Base-by-base conservation (phyloP, 345 rosid genomes). In the Lepidium didymum region DNA sequence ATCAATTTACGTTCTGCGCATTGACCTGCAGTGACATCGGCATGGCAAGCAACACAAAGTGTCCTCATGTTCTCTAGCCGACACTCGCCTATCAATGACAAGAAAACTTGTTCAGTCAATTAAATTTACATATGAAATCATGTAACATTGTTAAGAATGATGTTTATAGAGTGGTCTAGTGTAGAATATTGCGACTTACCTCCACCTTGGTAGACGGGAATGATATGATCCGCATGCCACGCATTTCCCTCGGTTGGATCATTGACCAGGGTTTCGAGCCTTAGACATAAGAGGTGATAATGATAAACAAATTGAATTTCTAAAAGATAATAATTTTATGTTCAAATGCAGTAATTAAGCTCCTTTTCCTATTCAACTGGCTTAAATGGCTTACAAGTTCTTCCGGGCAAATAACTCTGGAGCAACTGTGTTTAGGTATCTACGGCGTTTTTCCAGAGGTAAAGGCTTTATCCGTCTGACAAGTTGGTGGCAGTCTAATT, bases 161-260 rank as follows among this genome's bases (percentile, higher is more conserved):
- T 31, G 47, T 36, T 42, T 50, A 64, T 3, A 11, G 56, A 52
- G 10, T 11, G 36, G 36, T 57, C 60, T 21, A 18, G 53, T 4
- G 60, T 36, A n/a, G 14, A 21, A 56, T 46, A 57, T 40, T 29
- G 42, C 2, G 14, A 53, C 60, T 50, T 75, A 93, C 98, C 98
- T 81, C 98, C 98, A 27, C 98, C 98, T 21, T 57, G 82, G 78
- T 85, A 93, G 51, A 90, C 97, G 49, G 98, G 94, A 76, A 93
- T 60, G 38, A 90, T 82, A 68, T 93, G 98, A 81, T 93, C 98
- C 3, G 96, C 97, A 77, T 90, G 96, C 98, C 98, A 90, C 2
- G 93, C 97, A 72, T 88, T 84, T 50, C 93, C 97, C 81, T 86
- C 91, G 1, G 81, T 75, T 73, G 98, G 96, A 77, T 85, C 84